phyloP scores from a whole-genome alignment of 140 eudicot species.

The Anethum foeniculum region DNA sequence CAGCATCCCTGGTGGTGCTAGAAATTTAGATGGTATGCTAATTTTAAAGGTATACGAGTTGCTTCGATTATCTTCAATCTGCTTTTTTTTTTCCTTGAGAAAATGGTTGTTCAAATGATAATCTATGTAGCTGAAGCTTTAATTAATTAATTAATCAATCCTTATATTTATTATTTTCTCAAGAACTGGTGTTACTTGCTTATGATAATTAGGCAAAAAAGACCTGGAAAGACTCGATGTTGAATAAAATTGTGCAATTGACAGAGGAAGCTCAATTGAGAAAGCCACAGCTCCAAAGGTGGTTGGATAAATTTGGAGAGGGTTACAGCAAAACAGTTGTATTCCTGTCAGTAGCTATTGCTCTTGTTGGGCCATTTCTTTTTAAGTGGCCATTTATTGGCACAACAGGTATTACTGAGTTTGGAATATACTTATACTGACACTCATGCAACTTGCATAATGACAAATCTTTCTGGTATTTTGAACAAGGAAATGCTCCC shows the following conservation, averaged over 20 bases:
- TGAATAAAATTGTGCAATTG: constrained; percentile 78
- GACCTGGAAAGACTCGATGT: constrained; percentile 93
- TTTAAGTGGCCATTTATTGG: constrained; percentile 88
- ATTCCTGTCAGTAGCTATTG: constrained; percentile 62
- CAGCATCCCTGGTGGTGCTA: constrained; percentile 89
- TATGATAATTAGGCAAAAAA: constrained; percentile 55
- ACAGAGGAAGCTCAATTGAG: constrained; percentile 92
- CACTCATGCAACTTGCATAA: neutral
- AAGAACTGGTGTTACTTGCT: constrained; percentile 4
- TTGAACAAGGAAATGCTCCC: neutral
- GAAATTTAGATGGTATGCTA: constrained; percentile 97
- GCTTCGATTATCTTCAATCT: neutral
- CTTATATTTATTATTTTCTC: neutral
- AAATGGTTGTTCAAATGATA: neutral
- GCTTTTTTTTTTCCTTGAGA: neutral
- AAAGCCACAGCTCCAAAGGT: constrained; percentile 86
- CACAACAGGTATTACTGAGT: constrained; percentile 58
- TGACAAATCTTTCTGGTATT: neutral
- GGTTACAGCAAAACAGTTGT: constrained; percentile 79
- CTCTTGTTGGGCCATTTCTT: constrained; percentile 71
- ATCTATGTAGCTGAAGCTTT: neutral
- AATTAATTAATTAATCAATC: neutral
- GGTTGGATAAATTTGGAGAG: constrained; percentile 98
- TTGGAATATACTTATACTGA: neutral
- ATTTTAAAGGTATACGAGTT: constrained; percentile 57